Base-by-base conservation (phyloP, 306 rosid species). In the Gynostemma pentaphyllum region DNA sequence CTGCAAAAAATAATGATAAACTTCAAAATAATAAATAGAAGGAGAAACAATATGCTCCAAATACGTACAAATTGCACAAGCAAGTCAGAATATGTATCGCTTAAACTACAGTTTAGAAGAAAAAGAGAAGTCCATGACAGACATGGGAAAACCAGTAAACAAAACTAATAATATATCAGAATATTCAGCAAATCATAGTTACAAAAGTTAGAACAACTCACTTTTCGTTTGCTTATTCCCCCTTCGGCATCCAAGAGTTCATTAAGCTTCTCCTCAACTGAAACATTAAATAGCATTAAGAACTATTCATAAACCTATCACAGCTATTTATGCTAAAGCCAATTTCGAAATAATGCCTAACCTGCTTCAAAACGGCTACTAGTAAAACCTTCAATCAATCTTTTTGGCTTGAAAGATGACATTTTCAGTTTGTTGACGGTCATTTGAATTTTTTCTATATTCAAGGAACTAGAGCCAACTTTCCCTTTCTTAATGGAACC, bases 201-300 rank as follows among this genome's bases (percentile, higher is more conserved):
- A 5, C 10, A 36, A 19, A 53, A 26, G 14, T 18, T 47, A 39
- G 22, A 53, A 48, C 32, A 30, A 74, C 99, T 77, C 78, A 89
- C 99, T 72, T 87, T 94, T 80, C 97, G 78, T 72, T 85, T 88
- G 83, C 96, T 94, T 68, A 94, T 82, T 66, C 99, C 99, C 29
- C 99, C 99, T 48, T 84, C 87, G 64, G 69, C 80, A 82, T 94
- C 99, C 75, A 94, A 72, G 77, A 94, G 75, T 76, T 89, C 99
- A 21, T 81, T 89, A 75, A 94, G 99, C 76, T 87, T 94, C 82
- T 76, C 97, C 75, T 94, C 94, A 69, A 94, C 99, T 94, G 89
- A 77, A 76, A 67, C 46, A 73, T 63, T 44, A 21, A 69, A 75
- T 68, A 72, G 40, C 49, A 72, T 73, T 39, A 75, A 54, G 52